A percentile compares a stretch with the other conserved stretches of the same genome.
phyloP scores from a whole-genome alignment of 2,329 filamentous ascomycete genomes.

The Proliferodiscus dingleyae region DNA sequence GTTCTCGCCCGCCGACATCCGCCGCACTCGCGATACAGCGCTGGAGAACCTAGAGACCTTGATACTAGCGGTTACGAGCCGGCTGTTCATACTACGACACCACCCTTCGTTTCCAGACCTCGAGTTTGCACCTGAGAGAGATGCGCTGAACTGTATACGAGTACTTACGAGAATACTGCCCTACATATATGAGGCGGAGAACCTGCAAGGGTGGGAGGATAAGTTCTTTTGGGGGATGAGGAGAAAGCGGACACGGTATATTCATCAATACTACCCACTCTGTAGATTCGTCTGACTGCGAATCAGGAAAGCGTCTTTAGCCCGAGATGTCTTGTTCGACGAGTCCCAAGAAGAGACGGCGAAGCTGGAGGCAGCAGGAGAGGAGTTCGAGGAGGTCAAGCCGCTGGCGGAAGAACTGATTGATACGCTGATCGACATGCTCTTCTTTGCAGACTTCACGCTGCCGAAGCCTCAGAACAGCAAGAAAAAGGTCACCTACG shows the following conservation, averaged over 20 bases:
- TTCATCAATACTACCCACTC: background rate
- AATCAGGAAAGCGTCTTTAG: constrained; percentile 54
- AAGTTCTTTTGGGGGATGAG: constrained; percentile 85
- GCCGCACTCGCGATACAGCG: constrained; percentile 78
- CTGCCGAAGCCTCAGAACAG: constrained; percentile 66
- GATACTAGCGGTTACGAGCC: constrained; percentile 75
- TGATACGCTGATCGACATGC: constrained; percentile 79
- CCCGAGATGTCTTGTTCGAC: constrained; percentile 79
- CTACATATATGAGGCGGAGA: constrained; percentile 86
- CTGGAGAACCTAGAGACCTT: constrained; percentile 87
- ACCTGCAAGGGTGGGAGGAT: constrained; percentile 80
- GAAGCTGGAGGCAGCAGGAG: constrained; percentile 41
- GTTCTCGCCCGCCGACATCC: constrained; percentile 84
- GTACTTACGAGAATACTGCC: constrained; percentile 85
- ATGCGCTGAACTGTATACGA: constrained; percentile 93
- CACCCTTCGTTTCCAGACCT: constrained; percentile 87
- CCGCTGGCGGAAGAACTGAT: constrained; percentile 90
- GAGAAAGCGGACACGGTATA: constrained; percentile 56
- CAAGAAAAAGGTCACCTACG: constrained; percentile 79
- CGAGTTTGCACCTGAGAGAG: constrained; percentile 74
- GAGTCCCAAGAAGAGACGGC: constrained; percentile 57
- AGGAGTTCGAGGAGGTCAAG: constrained; percentile 75
- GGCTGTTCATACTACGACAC: constrained; percentile 75
- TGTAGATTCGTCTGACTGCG: background rate
- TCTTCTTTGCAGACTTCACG: constrained; percentile 90